A percentile compares a stretch with the other conserved stretches of the same genome.
These are phyloP conservation scores for Diaporthe aspalathi DNA, from an alignment of 2,329 filamentous ascomycete species.

Conservation along the genomic window DNA sequence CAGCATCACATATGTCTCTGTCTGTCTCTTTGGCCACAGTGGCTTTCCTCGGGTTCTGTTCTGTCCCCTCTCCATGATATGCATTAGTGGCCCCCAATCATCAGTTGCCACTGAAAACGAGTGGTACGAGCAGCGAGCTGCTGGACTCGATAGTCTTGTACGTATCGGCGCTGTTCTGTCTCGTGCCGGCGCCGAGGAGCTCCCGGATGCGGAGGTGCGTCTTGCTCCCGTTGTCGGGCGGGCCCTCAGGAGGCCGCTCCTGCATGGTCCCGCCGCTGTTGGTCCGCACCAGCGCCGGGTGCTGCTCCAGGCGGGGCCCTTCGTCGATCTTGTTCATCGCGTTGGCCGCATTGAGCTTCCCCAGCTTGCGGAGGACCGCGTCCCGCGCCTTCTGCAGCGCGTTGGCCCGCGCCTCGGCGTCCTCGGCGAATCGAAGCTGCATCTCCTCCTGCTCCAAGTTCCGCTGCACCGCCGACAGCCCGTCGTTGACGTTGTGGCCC, in stretches of 20 bases:
- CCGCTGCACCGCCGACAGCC: conserved; percentile 68
- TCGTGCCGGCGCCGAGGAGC: conserved; percentile 40
- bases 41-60: conserved; percentile 7
- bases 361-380: conserved; percentile 69
- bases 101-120: conserved; percentile 67
- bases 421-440: conserved; percentile 67
- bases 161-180: conserved; percentile 43
- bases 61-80: background rate
- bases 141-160: conserved; percentile 61
- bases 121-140: conserved; percentile 65
- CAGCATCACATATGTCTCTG: background rate
- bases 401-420: conserved; percentile 64
- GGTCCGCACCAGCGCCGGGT: conserved; percentile 37
- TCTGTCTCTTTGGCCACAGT: conserved; percentile 5
- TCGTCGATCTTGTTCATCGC: conserved; percentile 29
- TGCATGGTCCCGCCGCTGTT: conserved; percentile 2
- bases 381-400: conserved; percentile 70
- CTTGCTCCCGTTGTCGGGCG: conserved; percentile 38
- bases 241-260: conserved; percentile 3
- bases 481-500: conserved; percentile 51
- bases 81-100: background rate
- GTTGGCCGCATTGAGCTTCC: conserved; percentile 49
- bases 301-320: conserved; percentile 45
- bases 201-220: conserved; percentile 36
- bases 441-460: conserved; percentile 67